Evolutionary conservation across 2,329 filamentous ascomycete species (phyloP), one percentile per base, ranked within the genome.

Genomic region (Nakataea oryzae): DNA sequence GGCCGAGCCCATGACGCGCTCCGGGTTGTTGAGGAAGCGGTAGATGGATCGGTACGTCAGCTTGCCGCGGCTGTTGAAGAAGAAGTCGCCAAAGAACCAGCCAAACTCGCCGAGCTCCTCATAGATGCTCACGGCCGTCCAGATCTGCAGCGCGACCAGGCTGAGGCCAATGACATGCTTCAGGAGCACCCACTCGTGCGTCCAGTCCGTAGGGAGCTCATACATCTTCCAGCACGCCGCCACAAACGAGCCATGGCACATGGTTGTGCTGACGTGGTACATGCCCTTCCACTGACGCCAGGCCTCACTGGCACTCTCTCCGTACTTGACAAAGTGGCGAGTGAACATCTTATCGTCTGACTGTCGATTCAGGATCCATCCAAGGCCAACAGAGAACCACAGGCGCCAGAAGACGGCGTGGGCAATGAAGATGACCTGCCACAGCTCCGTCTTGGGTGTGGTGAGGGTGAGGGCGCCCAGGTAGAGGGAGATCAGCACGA

Each of bases 1-100:
- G 24, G 93, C 93, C 6, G 96, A 87, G 30, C 95, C 95, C 66
- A 99, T 88, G 54, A 97, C 87, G 62, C 93, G 88, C 74, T 99
- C 95, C 0, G 95, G 95, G 70, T 97, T 99, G 78, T 99, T 99
- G 67, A 99, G 80, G 76, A 96, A 99, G 58, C 95, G 91, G 74
- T 99, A 99, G 69, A 99, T 99, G 65, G 93, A 96, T 67, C 89
- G 92, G 75, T 99, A 99, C 0, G 91, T 97, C 65, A 97, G 81
- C 75, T 95, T 96, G 14, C 88, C 88, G 13, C 87, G 85, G 57
- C 91, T 88, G 65, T 97, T 91, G 72, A 95, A 97, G 81, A 99
- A 97, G 79, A 97, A 99, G 73, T 99, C 95, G 24, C 95, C 95
- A 71, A 93, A 97, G 79, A 97, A 97, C 93, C 93, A 99, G 69